A percentile compares a stretch with the other conserved stretches of the same genome.
phyloP scores from a whole-genome alignment of 805 yeast species.

The Kodamaea laetipori region DNA sequence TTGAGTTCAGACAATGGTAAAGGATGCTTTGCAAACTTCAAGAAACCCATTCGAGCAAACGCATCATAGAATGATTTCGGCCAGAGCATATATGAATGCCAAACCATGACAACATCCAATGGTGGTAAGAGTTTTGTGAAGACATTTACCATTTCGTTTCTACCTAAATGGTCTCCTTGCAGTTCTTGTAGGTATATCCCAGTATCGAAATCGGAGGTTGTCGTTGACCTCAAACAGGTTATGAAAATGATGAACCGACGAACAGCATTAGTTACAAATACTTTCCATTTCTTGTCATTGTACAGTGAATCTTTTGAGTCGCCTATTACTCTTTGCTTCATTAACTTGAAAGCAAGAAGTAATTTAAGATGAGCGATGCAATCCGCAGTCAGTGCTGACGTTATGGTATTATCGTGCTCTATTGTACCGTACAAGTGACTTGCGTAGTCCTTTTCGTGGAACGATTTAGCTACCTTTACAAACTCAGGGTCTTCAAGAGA shows the following conservation, averaged over 20 bases:
- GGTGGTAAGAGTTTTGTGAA: conserved; percentile 20
- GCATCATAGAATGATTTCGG: conserved; percentile 20
- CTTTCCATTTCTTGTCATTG: conserved; percentile 22
- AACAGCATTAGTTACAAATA: conserved; percentile 24
- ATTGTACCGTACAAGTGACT: too few relatives aligned
- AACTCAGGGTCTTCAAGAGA: too few relatives aligned
- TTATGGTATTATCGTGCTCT: too few relatives aligned
- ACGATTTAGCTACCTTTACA: too few relatives aligned
- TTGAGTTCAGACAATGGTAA: conserved; percentile 21
- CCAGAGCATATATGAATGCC: conserved; percentile 26
- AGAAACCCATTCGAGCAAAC: conserved; percentile 18
- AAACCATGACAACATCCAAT: conserved; percentile 26
- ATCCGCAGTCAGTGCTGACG: conserved; percentile 13
- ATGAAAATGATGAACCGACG: conserved; percentile 24
- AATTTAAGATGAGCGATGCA: conserved; percentile 25
- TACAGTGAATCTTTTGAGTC: conserved; percentile 3
- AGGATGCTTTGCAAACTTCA: conserved; percentile 18
- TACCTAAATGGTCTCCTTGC: conserved; percentile 7
- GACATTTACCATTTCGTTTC: background rate
- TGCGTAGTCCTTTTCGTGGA: too few relatives aligned
- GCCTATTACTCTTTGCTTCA: conserved; percentile 17
- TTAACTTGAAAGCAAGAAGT: conserved; percentile 21
- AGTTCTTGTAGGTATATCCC: background rate
- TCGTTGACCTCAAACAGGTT: conserved; percentile 5
- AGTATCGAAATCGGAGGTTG: background rate